These are phyloP conservation scores for Fragilaria radians DNA, from an alignment of 108 stramenopile species.

Conservation along the genomic window DNA sequence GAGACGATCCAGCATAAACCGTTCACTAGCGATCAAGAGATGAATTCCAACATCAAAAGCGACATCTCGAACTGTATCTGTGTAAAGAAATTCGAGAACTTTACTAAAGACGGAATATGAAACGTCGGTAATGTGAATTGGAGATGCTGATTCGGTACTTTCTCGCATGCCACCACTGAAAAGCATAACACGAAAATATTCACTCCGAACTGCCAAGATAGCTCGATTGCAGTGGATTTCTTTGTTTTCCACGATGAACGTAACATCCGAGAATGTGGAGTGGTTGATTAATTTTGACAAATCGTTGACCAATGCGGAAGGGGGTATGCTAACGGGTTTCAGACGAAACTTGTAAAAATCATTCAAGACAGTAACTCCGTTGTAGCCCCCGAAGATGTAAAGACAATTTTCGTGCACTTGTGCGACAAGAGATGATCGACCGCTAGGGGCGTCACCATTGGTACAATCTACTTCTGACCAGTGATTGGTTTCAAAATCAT, in stretches of 20 bases:
- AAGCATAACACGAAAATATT: slow-evolving; percentile 91
- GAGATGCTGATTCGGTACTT: slow-evolving; percentile 18
- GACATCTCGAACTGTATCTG: slow-evolving; percentile 72
- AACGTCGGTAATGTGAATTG: slow-evolving; percentile 51
- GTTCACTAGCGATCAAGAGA: slow-evolving; percentile 88
- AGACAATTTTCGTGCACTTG: slow-evolving; percentile 85
- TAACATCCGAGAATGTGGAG: slow-evolving; percentile 79
- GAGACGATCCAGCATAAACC: slow-evolving; percentile 86
- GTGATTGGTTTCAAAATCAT: slow-evolving; percentile 67
- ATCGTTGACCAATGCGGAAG: slow-evolving; percentile 71
- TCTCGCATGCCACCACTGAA: slow-evolving; percentile 87
- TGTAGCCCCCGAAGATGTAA: slow-evolving; percentile 86
- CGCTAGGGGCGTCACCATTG: slow-evolving; percentile 69
- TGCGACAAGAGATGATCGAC: slow-evolving; percentile 84
- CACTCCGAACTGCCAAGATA: slow-evolving; percentile 84
- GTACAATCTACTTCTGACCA: slow-evolving; percentile 67
- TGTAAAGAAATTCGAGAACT: slow-evolving; percentile 93
- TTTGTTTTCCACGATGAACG: slow-evolving; percentile 88
- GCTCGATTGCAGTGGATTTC: slow-evolving; percentile 85
- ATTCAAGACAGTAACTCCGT: slow-evolving; percentile 83
- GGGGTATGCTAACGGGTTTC: slow-evolving; percentile 71
- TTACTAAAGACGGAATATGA: slow-evolving; percentile 76
- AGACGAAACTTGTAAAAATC: slow-evolving; percentile 92
- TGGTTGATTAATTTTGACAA: slow-evolving; percentile 65
- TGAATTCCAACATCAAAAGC: slow-evolving; percentile 71